These are phyloP conservation scores for Phaeoacremonium minimum DNA, from an alignment of 2,329 filamentous ascomycete genomes.

Conservation along the genomic window DNA sequence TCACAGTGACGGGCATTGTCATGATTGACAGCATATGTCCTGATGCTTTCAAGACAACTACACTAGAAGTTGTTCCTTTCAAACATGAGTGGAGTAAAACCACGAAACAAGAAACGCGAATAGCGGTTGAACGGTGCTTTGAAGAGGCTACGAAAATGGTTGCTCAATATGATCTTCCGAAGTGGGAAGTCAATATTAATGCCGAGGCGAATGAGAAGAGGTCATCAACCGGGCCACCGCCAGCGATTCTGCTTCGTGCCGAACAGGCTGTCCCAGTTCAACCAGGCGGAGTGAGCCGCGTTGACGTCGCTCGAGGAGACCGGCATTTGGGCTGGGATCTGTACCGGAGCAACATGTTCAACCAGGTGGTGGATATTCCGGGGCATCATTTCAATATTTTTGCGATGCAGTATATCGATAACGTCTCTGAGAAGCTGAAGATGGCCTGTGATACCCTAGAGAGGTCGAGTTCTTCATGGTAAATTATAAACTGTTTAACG, in stretches of 20 bases:
- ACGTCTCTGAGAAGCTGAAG: slow-evolving; percentile 17
- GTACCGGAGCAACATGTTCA: slow-evolving; percentile 39
- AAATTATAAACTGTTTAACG: too few species aligned
- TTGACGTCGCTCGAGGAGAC: slow-evolving; percentile 40
- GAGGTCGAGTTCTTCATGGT: too few species aligned
- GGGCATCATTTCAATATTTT: slow-evolving; percentile 50
- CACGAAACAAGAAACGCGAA: slow-evolving; percentile 20
- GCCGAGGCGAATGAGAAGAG: not conserved
- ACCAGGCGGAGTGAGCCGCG: slow-evolving; percentile 17
- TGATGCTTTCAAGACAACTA: not conserved
- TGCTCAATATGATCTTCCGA: slow-evolving; percentile 32
- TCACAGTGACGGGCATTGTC: slow-evolving; percentile 44
- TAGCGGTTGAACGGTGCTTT: slow-evolving; percentile 32
- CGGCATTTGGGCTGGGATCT: slow-evolving; percentile 42
- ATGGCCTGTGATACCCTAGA: slow-evolving; percentile 20
- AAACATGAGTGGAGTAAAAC: slow-evolving; percentile 17
- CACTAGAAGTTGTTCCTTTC: slow-evolving; percentile 18
- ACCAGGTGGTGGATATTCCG: slow-evolving; percentile 39
- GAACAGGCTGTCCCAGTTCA: slow-evolving; percentile 30
- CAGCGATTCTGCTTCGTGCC: slow-evolving; percentile 40
- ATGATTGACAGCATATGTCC: slow-evolving; percentile 47
- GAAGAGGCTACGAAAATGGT: slow-evolving; percentile 35
- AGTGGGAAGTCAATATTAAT: slow-evolving; percentile 21
- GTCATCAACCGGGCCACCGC: slow-evolving; percentile 23
- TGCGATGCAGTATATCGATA: slow-evolving; percentile 18